phyloP scores from a whole-genome alignment of 371 early-diverging fungal species.

The Fennellomyces sp. region DNA sequence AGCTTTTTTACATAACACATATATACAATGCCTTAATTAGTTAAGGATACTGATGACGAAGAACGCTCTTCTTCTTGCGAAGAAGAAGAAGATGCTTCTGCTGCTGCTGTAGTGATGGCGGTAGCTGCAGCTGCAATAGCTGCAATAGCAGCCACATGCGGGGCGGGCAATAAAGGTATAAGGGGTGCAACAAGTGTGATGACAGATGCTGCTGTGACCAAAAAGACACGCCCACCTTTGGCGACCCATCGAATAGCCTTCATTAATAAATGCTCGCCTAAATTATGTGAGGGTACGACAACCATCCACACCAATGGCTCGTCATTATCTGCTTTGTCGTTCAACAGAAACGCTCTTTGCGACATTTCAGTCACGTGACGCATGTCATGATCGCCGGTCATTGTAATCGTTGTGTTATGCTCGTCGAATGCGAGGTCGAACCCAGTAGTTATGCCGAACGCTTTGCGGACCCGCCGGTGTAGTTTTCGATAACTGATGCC shows the following conservation, averaged over 20 bases:
- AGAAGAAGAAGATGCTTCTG: neutral
- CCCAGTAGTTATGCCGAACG: neutral
- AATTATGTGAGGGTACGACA: neutral
- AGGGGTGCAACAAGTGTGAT: neutral
- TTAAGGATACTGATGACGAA: too few relatives aligned
- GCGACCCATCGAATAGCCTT: neutral
- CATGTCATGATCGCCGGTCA: neutral
- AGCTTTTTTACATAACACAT: too few relatives aligned
- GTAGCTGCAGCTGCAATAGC: neutral
- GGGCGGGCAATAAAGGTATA: neutral
- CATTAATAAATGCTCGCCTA: neutral
- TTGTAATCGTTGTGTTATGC: neutral
- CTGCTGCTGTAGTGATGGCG: neutral
- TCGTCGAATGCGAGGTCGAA: constrained; percentile 4
- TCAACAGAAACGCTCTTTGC: neutral
- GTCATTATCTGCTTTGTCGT: neutral
- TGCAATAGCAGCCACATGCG: neutral
- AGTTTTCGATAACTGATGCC: neutral
- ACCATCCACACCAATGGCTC: constrained; percentile 1
- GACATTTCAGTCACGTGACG: neutral
- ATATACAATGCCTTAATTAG: too few relatives aligned
- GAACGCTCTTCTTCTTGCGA: neutral
- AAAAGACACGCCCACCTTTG: neutral
- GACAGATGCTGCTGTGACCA: neutral
- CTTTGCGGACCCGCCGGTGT: neutral